Base-by-base conservation (phyloP, 129 eudicot genomes). In the Flaveria ramosissima region DNA sequence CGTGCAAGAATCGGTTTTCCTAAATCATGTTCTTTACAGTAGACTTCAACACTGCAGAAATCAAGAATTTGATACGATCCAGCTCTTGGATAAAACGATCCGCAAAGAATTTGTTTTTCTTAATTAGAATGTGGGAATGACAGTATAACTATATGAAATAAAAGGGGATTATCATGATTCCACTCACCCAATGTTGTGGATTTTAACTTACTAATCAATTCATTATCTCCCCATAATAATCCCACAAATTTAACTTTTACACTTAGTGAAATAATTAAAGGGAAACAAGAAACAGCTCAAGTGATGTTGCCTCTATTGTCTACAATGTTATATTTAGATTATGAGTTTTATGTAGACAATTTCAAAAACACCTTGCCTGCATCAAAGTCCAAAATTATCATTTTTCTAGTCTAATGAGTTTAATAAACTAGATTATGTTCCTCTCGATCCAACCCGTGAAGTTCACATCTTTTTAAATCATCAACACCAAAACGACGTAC, bases 11-110 rank as follows among this genome's bases (percentile, higher is more conserved):
- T 73, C 4, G 85, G 87, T 65, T 88, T 89, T 12, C 88, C 92
- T 80, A 74, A 85, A 62, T 89, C 85, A 53, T 73, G 80, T 78
- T 93, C 98, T 74, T 87, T 85, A 61, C 98, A 91, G 55, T 87
- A 56, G 50, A 93, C 93, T 74, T 93, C 97, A 23, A 93, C 98
- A 76, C 98, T 91, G 83, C 96, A 96, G 17, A 97, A 92, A 77
- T 93, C 98, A 21, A 91, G 89, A 48, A 89, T 91, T 82, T 89
- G 97, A 81, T 16, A 93, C 91, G 61, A 97, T 92, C 98, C 97
- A 93, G 55, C 71, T 85, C 56, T 91, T 93, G 13, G 93, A 93
- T 79, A 93, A 36, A 86, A 47, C 97, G 87, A 27, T 93, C 98
- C 10, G 96, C 87, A 80, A 87, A 87, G 80, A 87, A 93, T 80